phyloP scores from a whole-genome alignment of 2,329 filamentous ascomycete genomes.

The Zasmidium cellare region DNA sequence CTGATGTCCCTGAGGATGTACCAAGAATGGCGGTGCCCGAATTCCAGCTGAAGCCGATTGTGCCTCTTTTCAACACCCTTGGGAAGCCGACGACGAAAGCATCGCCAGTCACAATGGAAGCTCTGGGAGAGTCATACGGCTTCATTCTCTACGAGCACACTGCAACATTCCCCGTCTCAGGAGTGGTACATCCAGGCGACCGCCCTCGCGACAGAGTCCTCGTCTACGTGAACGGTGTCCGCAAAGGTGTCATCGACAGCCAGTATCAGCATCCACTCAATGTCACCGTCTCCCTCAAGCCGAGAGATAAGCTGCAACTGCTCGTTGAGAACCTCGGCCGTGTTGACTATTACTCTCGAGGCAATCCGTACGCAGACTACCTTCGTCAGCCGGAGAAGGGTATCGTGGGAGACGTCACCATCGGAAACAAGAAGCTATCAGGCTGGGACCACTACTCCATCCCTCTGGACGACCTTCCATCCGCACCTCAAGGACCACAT shows the following conservation, averaged over 20 bases:
- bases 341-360: conserved; percentile 46
- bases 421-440: conserved; percentile 36
- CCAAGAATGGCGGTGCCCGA: conserved; percentile 37
- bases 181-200: conserved; percentile 43
- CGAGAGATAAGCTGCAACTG: conserved; percentile 45
- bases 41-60: conserved; percentile 41
- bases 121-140: conserved; percentile 8
- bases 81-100: neutral
- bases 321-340: conserved; percentile 55
- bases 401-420: conserved; percentile 43
- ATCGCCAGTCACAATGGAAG: conserved; percentile 10
- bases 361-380: conserved; percentile 29
- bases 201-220: conserved; percentile 49
- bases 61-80: conserved; percentile 2
- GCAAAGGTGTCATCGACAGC: conserved; percentile 49
- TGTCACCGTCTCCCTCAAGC: conserved; percentile 40
- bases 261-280: conserved; percentile 43
- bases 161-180: neutral
- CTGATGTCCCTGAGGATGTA: conserved; percentile 38
- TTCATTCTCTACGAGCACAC: conserved; percentile 14
- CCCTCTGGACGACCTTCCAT: conserved; percentile 15
- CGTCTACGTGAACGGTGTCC: conserved; percentile 48
- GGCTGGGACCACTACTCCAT: conserved; percentile 46
- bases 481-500: neutral
- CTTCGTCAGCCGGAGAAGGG: conserved; percentile 48